Conservation (phyloP, 148 eudicot genomes). For the Rhododendron ovatum region DNA sequence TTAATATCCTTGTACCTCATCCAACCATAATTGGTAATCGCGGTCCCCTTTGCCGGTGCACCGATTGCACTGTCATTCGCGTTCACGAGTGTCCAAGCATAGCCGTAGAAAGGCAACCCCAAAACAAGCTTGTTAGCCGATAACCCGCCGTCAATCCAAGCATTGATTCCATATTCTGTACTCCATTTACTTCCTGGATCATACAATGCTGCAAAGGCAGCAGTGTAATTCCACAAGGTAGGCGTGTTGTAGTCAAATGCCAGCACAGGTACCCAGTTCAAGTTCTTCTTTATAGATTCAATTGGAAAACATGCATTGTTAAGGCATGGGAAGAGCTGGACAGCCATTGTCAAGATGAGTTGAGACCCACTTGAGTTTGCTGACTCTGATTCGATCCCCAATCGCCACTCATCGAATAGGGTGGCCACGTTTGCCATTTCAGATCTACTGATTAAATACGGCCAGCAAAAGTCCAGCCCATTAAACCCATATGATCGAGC, state of each 20-base stretch:
- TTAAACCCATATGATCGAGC: constrained; percentile 28
- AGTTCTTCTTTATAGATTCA: constrained; percentile 22
- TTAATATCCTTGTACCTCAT: constrained; percentile 26
- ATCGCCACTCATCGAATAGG: constrained; percentile 34
- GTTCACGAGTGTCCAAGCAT: constrained; percentile 34
- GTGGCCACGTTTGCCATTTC: constrained; percentile 12
- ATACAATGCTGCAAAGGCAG: constrained; percentile 37
- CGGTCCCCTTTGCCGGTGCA: constrained; percentile 31
- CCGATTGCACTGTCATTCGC: constrained; percentile 20
- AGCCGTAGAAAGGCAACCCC: constrained; percentile 42
- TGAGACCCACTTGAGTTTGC: neutral
- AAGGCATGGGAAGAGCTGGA: neutral
- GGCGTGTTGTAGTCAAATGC: constrained; percentile 27
- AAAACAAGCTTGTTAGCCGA: constrained; percentile 27
- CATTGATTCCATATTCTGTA: constrained; percentile 30
- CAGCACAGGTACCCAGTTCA: constrained; percentile 24
- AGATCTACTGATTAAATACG: constrained; percentile 1
- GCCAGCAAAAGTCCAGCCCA: constrained; percentile 27
- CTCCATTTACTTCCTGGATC: constrained; percentile 30
- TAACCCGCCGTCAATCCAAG: constrained; percentile 34
- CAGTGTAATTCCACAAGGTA: constrained; percentile 18
- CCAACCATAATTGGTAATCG: constrained; percentile 24
- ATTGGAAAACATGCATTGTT: constrained; percentile 6
- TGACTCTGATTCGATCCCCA: constrained; percentile 15
- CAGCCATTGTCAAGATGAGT: constrained; percentile 24